phyloP scores from a whole-genome alignment of 352 stramenopile genomes.

The Phytophthora europaea region DNA sequence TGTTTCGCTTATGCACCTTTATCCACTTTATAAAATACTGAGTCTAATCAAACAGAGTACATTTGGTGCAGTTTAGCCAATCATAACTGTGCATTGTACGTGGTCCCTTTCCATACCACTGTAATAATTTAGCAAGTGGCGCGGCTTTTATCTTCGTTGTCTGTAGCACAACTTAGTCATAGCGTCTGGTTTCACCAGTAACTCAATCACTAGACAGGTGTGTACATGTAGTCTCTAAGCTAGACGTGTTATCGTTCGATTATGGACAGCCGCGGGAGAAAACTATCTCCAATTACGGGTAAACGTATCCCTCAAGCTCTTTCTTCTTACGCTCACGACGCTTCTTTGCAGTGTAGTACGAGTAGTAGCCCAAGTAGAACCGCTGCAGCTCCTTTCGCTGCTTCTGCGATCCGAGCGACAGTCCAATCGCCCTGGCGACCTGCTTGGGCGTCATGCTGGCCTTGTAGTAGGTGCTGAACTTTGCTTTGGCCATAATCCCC shows the following conservation, averaged over 20 bases:
- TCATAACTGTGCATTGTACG: too few species aligned
- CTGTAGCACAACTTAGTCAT: too few species aligned
- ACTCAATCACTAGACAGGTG: too few species aligned
- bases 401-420: background rate
- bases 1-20: too few species aligned
- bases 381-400: conserved; percentile 9
- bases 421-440: conserved; percentile 6
- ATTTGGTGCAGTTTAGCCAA: too few species aligned
- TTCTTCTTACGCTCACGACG: background rate
- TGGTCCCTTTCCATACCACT: too few species aligned
- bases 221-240: background rate
- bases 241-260: background rate
- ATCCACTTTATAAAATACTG: too few species aligned
- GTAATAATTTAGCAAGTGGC: too few species aligned
- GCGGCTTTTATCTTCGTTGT: too few species aligned
- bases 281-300: background rate
- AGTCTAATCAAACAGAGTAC: too few species aligned
- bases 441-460: conserved; percentile 9
- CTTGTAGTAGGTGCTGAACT: conserved; percentile 16
- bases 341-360: conserved; percentile 18
- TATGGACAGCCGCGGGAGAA: background rate
- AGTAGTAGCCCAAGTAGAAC: conserved; percentile 28
- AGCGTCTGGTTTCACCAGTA: too few species aligned
- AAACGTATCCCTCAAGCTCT: background rate
- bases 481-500: background rate